Evolutionary conservation across 2,329 filamentous ascomycete genomes (phyloP).

Genomic region (Ophiostoma sp.): DNA sequence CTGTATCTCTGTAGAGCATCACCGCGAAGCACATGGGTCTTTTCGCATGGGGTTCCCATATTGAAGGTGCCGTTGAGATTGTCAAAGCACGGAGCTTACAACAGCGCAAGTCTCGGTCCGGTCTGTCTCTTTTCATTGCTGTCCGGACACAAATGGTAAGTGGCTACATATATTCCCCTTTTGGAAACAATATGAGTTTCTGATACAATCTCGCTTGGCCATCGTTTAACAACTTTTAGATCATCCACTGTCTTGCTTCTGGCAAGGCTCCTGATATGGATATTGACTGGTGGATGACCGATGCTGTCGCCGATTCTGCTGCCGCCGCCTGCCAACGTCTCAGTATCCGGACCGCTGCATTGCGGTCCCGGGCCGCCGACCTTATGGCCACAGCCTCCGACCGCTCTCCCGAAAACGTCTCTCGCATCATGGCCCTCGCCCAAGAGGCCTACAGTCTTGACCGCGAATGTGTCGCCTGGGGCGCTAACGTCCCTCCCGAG

Average conservation of each 20-base stretch:
- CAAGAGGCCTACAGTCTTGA: slow-evolving; percentile 54
- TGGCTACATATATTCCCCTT: neutral
- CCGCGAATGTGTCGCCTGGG: slow-evolving; percentile 54
- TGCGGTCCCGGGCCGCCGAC: slow-evolving; percentile 55
- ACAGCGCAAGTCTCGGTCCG: slow-evolving; percentile 55
- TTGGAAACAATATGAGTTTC: neutral
- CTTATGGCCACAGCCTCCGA: slow-evolving; percentile 47
- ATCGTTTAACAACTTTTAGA: slow-evolving; percentile 38
- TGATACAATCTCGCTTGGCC: neutral
- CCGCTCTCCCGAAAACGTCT: slow-evolving; percentile 52
- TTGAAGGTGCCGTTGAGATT: slow-evolving; percentile 63
- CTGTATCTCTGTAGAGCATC: slow-evolving; percentile 43
- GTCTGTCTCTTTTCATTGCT: slow-evolving; percentile 57
- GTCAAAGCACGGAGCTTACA: slow-evolving; percentile 58
- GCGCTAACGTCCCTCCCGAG: slow-evolving; percentile 48
- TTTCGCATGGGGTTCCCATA: slow-evolving; percentile 62
- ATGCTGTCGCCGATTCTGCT: slow-evolving; percentile 51
- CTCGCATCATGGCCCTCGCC: slow-evolving; percentile 54
- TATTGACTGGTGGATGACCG: slow-evolving; percentile 60
- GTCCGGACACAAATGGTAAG: slow-evolving; percentile 62
- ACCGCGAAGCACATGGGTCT: slow-evolving; percentile 55
- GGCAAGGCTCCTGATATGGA: slow-evolving; percentile 55
- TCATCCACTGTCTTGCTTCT: slow-evolving; percentile 57
- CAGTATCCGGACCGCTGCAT: slow-evolving; percentile 54
- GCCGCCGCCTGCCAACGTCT: slow-evolving; percentile 53